These are phyloP conservation scores for Metarhizium humberi DNA, from an alignment of 2,329 filamentous ascomycete genomes.

Conservation along the genomic window DNA sequence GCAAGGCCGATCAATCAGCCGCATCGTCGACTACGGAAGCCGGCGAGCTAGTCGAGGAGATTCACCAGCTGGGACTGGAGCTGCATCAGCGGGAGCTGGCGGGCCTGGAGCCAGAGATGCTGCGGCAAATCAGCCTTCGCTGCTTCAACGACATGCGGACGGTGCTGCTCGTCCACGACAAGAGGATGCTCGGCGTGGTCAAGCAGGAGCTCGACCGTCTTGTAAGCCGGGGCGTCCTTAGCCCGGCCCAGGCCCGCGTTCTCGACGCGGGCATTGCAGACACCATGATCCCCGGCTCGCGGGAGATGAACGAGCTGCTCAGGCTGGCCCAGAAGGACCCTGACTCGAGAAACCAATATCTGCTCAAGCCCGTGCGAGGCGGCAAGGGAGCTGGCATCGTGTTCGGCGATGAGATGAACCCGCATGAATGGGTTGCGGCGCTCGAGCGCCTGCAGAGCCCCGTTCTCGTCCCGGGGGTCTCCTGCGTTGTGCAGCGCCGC, in stretches of 20 bases:
- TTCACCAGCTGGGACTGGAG: constrained; percentile 29
- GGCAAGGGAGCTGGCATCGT: constrained; percentile 30
- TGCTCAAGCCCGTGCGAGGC: constrained; percentile 28
- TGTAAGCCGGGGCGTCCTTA: constrained; percentile 16
- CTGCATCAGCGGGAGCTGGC: constrained; percentile 28
- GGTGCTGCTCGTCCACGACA: constrained; percentile 30
- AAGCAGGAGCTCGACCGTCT: constrained; percentile 23
- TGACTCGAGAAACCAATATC: constrained; percentile 16
- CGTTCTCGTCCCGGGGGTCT: constrained; percentile 1
- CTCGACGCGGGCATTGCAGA: constrained; percentile 21
- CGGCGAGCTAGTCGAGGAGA: constrained; percentile 20
- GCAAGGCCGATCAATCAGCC: background rate
- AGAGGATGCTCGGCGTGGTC: constrained; percentile 31
- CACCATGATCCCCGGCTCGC: constrained; percentile 23
- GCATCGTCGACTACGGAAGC: background rate
- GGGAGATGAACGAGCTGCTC: constrained; percentile 14
- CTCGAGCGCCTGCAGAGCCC: constrained; percentile 11
- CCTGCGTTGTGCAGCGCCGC: constrained; percentile 21
- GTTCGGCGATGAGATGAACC: constrained; percentile 26
- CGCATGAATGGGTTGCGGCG: constrained; percentile 17
- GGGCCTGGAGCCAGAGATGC: constrained; percentile 18
- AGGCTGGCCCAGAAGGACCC: constrained; percentile 5
- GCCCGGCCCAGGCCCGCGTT: constrained; percentile 13
- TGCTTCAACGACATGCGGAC: constrained; percentile 33
- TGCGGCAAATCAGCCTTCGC: constrained; percentile 24